Conservation (phyloP, 2,329 filamentous ascomycete genomes). For the Apiospora saccharicola region DNA sequence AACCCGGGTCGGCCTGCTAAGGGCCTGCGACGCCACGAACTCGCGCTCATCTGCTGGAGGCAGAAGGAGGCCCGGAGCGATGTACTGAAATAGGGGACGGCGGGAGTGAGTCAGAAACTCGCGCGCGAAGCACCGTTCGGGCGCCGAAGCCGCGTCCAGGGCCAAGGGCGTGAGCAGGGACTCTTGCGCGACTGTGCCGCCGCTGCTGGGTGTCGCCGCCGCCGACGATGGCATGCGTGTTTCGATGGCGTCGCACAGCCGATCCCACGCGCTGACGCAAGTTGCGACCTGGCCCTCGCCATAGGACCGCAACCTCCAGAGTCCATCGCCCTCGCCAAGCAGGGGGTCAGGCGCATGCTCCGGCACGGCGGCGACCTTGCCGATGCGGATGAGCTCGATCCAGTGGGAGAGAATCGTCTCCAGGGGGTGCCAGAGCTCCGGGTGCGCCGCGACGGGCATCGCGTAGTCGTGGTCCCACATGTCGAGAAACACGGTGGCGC, state of each 20-base stretch:
- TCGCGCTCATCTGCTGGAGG: constrained; percentile 27
- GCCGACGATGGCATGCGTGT: constrained; percentile 27
- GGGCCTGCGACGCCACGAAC: constrained; percentile 36
- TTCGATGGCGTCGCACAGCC: constrained; percentile 37
- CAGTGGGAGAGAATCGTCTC: constrained; percentile 37
- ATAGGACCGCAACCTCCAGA: constrained; percentile 43
- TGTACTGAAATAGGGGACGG: constrained; percentile 31
- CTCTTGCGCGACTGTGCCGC: no score
- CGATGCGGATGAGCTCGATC: constrained; percentile 34
- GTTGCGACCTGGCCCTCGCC: constrained; percentile 37
- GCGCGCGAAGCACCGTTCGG: constrained; percentile 31
- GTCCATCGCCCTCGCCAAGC: constrained; percentile 28
- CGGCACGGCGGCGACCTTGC: constrained; percentile 28
- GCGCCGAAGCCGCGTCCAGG: constrained; percentile 34
- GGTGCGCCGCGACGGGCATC: constrained; percentile 31
- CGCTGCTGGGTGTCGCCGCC: no score
- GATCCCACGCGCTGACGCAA: constrained; percentile 37
- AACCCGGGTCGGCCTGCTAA: constrained; percentile 31
- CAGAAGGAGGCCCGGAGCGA: constrained; percentile 33
- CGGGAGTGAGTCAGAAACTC: constrained; percentile 34
- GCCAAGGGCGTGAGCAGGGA: constrained; percentile 23
- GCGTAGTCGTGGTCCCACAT: constrained; percentile 26
- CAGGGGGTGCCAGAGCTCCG: constrained; percentile 36
- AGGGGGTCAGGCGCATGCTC: background rate
- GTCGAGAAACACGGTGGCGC: constrained; percentile 30